Conservation (phyloP, 1,139 yeast genomes). For the Yamadazyma conglobata region DNA sequence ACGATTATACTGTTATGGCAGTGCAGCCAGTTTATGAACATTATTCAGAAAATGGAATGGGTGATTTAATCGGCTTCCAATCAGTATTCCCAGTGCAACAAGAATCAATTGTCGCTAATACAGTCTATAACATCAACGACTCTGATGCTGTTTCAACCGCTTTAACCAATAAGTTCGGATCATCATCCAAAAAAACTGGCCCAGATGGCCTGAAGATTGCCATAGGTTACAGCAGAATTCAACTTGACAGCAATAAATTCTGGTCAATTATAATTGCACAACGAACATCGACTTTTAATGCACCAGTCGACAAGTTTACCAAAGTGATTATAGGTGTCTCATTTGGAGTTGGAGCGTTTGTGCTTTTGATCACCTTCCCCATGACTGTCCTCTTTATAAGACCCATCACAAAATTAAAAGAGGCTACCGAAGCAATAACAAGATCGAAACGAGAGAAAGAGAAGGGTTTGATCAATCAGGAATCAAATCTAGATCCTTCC, state of each 20-base stretch:
- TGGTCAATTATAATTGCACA: constrained; percentile 85
- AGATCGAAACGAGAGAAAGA: constrained; percentile 27
- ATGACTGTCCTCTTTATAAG: constrained; percentile 81
- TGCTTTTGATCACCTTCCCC: constrained; percentile 74
- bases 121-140: constrained; percentile 25
- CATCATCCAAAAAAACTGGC: constrained; percentile 42
- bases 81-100: constrained; percentile 31
- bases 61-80: constrained; percentile 29
- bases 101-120: constrained; percentile 18
- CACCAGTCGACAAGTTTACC: constrained; percentile 59
- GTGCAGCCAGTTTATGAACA: constrained; percentile 28
- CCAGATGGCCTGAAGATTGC: constrained; percentile 50
- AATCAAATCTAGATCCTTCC: constrained; percentile 3
- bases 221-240: constrained; percentile 64
- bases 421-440: constrained; percentile 71
- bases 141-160: constrained; percentile 42
- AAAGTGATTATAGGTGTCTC: constrained; percentile 77
- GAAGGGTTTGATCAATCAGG: constrained; percentile 5
- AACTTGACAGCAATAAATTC: constrained; percentile 40
- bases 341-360: constrained; percentile 72
- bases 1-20: constrained; percentile 33
- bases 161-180: constrained; percentile 40
- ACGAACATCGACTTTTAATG: constrained; percentile 52
- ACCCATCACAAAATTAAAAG: constrained; percentile 77
- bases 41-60: constrained; percentile 9